Percentiles rank a stretch among this genome's conserved stretches.
Evolutionary conservation across 2,329 filamentous ascomycete genomes (phyloP).

Genomic region (Paraconiothyrium brasiliense): DNA sequence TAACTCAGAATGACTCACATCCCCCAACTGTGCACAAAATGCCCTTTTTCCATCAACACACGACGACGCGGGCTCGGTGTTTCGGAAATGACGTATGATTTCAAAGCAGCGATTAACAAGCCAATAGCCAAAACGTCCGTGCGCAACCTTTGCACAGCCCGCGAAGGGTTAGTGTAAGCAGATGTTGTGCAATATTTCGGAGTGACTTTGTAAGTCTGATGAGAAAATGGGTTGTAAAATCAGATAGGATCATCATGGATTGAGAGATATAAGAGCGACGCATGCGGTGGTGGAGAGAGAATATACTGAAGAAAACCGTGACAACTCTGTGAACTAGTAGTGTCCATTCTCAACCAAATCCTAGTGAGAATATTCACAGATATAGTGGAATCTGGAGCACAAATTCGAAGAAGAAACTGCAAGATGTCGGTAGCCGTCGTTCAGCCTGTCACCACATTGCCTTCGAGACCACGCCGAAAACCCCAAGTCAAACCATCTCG

Average conservation of each 20-base stretch:
- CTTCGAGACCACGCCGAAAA: slow-evolving; percentile 6
- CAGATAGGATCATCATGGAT: not conserved
- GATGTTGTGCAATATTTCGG: not conserved
- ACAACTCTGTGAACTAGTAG: too few species aligned
- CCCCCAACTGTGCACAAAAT: not conserved
- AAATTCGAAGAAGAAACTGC: not conserved
- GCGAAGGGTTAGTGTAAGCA: slow-evolving; percentile 8
- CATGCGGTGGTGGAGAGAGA: not conserved
- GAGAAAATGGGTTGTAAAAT: slow-evolving; percentile 1
- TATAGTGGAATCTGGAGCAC: not conserved
- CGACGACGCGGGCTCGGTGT: slow-evolving; percentile 1
- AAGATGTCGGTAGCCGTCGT: slow-evolving; percentile 2
- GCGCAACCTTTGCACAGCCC: not conserved
- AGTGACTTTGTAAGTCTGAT: slow-evolving; percentile 5
- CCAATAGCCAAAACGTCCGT: slow-evolving; percentile 4
- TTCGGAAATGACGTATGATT: slow-evolving; percentile 12
- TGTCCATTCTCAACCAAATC: too few species aligned
- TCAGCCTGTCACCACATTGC: not conserved
- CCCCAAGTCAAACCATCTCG: slow-evolving; percentile 21
- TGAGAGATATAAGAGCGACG: not conserved
- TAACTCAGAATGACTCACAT: slow-evolving; percentile 3
- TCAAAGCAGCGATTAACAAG: slow-evolving; percentile 15
- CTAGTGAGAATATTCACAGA: too few species aligned
- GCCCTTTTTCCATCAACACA: slow-evolving; percentile 7
- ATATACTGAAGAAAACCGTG: too few species aligned